Base-by-base conservation (phyloP, 176 grass and related monocot species). In the Raddia distichophylla region DNA sequence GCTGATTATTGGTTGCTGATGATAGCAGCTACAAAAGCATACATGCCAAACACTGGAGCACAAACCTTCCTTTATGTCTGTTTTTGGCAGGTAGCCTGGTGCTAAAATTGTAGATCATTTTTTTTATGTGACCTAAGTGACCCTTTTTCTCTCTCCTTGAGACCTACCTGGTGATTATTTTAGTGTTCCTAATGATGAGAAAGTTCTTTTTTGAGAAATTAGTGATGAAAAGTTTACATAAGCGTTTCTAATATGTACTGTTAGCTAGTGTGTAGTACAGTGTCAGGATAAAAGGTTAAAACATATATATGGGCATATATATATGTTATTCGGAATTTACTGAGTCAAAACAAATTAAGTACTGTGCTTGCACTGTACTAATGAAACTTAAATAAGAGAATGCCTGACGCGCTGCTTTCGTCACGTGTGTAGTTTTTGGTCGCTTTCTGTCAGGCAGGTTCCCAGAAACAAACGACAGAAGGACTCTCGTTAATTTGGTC, bases 31-130 rank as follows among this genome's bases (percentile, higher is more conserved):
- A 20, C 7, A 7, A 5, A 20, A 58, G n/a, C 2, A 55, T 59
- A 42, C 22, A 22, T 75, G 51, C 77, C 20, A 34, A 46, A 7
- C 15, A 64, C 50, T 46, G 27, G 27, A 27, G 27, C 27, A 27
- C 27, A 46, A n/a, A 11, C 8, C 57, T 11, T 33, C 73, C 58
- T 65, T 73, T 42, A 46, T 47, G 82, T 8, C 77, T 64, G 58
- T 85, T 66, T 85, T 81, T 6, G 82, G 47, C 71, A 77, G 71
- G 82, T 81, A 15, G 48, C n/a, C 22, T 19, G 40, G 64, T 64
- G 19, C 17, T 11, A 71, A 13, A 71, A 81, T 47, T 85, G 77
- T 40, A 64, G 57, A 50, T 81, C 64, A 80, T 82, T 53, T 52
- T 56, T 67, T n/a, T 7, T 45, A 35, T 14, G 15, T 53, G 3